phyloP scores from a whole-genome alignment of 768 basidiomycete species.

The Lentinula guzmanii region DNA sequence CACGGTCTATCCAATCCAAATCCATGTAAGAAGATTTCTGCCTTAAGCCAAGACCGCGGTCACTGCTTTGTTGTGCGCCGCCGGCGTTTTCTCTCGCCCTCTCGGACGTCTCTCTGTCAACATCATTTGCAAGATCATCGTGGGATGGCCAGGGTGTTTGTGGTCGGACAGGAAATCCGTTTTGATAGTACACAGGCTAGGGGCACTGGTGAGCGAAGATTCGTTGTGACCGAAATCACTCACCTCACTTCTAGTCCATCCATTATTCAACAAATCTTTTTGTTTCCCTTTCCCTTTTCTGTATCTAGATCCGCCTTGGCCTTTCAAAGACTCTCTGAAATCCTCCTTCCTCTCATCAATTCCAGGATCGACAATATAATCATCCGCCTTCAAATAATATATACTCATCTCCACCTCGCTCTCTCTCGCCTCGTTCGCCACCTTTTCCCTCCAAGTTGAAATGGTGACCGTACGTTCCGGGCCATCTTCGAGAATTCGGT shows the following conservation, averaged over 20 bases:
- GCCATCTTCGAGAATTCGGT: slow-evolving; percentile 39
- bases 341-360: not conserved
- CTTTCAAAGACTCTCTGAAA: not conserved
- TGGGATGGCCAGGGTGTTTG: not conserved
- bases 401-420: slow-evolving; percentile 2
- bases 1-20: not conserved
- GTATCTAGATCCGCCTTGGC: not conserved
- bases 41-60: not conserved
- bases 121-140: not conserved
- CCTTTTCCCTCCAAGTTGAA: slow-evolving; percentile 51
- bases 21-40: not conserved
- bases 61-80: not conserved
- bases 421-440: slow-evolving; percentile 18
- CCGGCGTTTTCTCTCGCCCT: not conserved
- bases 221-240: not conserved
- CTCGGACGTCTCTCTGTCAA: not conserved
- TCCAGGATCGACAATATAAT: slow-evolving; percentile 12
- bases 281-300: not conserved
- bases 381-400: slow-evolving; percentile 11
- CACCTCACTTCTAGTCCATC: slow-evolving; percentile 2
- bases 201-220: not conserved
- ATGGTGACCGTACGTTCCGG: slow-evolving; percentile 49
- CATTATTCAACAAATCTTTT: not conserved
- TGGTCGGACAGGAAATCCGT: not conserved
- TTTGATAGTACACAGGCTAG: not conserved